Base-by-base conservation (phyloP, 2,329 filamentous ascomycete species). In the Microcera coccophila region DNA sequence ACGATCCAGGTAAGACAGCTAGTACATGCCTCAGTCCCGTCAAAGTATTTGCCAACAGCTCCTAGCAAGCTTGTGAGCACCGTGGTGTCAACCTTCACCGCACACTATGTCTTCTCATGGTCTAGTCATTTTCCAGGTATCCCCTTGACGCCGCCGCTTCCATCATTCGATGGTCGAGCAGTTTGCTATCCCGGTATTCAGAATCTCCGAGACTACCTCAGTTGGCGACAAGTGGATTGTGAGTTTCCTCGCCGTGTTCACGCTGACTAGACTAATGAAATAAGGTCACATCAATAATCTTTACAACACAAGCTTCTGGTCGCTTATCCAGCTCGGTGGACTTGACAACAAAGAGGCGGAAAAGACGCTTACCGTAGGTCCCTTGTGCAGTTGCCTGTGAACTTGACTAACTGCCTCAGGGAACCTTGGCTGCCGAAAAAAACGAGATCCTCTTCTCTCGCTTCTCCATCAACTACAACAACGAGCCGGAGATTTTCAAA, bases 211-310 rank as follows among this genome's bases (percentile, higher is more conserved):
- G 93, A 98, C 69, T 98, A 98, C 65, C 81, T 98, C 75, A 90
- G 87, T 62, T 98, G 93, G 93, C 79, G 93, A 55, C 93, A 98
- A 66, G 93, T 87, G 33, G 93, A 98, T 64, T 97, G 93, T 93
- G 63, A 65, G 83, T 67, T 14, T 7, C 29, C 29, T 5, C 29
- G 15, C 11, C 29, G n/a, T 17, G 15, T 17, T n/a, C 12, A 9
- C 15, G n/a, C 7, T 26, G 12, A 8, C 3, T 3, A n/a, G 22
- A 21, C 54, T 59, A 47, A 63, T 26, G n/a, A 3, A 18, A 0
- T 9, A 46, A 91, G 87, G 87, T 53, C 93, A 98, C 63, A 95
- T 98, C 57, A 98, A 98, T 66, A 98, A 98, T 60, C 78, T 98
- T 4, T 98, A 96, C 67, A 98, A 98, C 63, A 98, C 93, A 0